phyloP scores from a whole-genome alignment of 208 protist genomes.

The Angomonas ambiguus region DNA sequence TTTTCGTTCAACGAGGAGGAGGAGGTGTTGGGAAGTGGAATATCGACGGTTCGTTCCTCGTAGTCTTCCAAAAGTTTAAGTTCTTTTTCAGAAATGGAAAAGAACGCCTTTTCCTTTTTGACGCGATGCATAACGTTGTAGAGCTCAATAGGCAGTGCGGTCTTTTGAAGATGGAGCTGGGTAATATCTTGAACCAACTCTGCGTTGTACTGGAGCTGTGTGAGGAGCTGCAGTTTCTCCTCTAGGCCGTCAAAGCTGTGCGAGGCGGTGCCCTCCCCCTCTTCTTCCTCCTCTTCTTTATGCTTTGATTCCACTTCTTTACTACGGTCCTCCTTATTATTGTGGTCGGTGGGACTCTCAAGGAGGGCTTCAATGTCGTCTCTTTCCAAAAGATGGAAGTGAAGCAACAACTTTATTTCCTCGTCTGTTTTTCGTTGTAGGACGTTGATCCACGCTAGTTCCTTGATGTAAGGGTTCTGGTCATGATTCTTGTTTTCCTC shows the following conservation, averaged over 20 bases:
- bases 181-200: background rate
- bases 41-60: conserved; percentile 30
- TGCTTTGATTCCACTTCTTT: too few species aligned
- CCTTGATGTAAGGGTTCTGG: conserved; percentile 30
- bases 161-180: background rate
- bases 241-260: too few species aligned
- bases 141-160: conserved; percentile 49
- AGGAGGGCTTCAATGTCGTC: conserved; percentile 16
- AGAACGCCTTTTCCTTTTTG: conserved; percentile 40
- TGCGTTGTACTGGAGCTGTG: background rate
- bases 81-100: conserved; percentile 56
- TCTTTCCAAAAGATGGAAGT: conserved; percentile 41
- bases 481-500: conserved; percentile 64
- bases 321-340: conserved; percentile 7
- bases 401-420: conserved; percentile 32
- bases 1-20: too few species aligned
- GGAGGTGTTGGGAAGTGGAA: background rate
- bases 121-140: conserved; percentile 52
- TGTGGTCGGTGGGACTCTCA: background rate
- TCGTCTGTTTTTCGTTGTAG: conserved; percentile 38
- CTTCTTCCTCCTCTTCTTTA: too few species aligned
- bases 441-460: conserved; percentile 49
- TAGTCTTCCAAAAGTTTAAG: conserved; percentile 52
- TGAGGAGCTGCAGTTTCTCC: background rate
- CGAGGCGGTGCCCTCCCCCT: too few species aligned